Evolutionary conservation across 768 basidiomycete species (phyloP), one percentile per base, ranked within the genome.

Genomic region (Tricholoma saponaceum): DNA sequence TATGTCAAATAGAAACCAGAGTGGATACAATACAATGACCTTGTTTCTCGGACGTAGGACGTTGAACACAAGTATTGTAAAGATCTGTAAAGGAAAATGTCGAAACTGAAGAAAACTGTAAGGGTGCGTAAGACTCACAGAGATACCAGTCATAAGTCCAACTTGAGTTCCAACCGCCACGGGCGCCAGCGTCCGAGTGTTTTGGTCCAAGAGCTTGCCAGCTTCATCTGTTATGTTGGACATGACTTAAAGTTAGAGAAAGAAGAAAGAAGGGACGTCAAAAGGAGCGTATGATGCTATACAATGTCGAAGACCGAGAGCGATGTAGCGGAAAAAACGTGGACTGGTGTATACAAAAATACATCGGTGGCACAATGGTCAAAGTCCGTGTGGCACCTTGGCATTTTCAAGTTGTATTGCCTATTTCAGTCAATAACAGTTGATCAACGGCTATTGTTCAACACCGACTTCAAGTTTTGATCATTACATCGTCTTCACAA

Each of bases 41-140:
- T 91, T 93, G 79, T 97, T 95, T 63, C 86, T 85, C 12, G 96
- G 96, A 35, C 96, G 86, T 50, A 98, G 70, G 55, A 82, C 32
- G 64, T 94, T 95, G 76, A 98, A 98, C 37, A 81, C 74, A 46
- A 92, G 60, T 50, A 92, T 74, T 16, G 90, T 90, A 59, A 77
- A 79, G 43, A 82, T 67, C 89, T 90, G 47, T 32, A 60, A 28
- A 58, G 7, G 23, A 51, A 51, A 18, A 7, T 14, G 13, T 46
- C 22, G 22, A 44, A 41, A 59, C 46, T 54, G 56, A 58, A 64
- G 20, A 35, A 37, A 23, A 32, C 41, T 16, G 14, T 43, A 10
- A 9, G 30, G 37, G 28, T 35, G 22, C 26, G 13, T 39, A 37
- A 32, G 16, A 77, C 87, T 59, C 71, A 91, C 90, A 52, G 90